A percentile compares a stretch with the other conserved stretches of the same genome.
These are phyloP conservation scores for Pleurozium schreberi DNA, from an alignment of 225 moss, liverwort and hornwort species.

Conservation along the genomic window DNA sequence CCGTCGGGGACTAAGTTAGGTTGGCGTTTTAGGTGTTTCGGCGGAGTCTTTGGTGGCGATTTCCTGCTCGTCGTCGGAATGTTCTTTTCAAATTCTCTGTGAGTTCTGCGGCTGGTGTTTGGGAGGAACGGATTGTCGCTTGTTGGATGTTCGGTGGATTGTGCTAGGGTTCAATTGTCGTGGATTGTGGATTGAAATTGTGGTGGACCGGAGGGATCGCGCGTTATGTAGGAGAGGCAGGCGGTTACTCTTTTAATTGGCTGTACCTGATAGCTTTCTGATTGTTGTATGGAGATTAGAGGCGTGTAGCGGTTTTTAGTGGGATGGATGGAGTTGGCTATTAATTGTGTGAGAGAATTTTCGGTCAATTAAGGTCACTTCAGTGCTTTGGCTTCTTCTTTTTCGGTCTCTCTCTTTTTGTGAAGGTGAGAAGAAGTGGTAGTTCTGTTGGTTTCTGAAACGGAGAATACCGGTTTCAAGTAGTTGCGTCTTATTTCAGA, in stretches of 20 bases:
- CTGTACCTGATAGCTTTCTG: neutral
- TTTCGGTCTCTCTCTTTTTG: neutral
- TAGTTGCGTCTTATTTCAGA: neutral
- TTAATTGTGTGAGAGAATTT: neutral
- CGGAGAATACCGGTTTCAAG: neutral
- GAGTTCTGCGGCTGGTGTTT: neutral
- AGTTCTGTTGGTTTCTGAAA: neutral
- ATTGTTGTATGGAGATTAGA: neutral
- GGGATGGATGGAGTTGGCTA: neutral
- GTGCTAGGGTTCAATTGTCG: neutral
- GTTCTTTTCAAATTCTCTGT: neutral
- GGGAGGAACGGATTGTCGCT: neutral
- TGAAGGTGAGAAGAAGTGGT: neutral
- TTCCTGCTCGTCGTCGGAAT: neutral
- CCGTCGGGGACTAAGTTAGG: neutral
- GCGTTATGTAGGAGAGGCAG: neutral
- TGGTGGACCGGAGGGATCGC: neutral
- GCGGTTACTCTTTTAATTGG: neutral
- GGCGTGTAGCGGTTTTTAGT: neutral
- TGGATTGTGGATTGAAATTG: neutral
- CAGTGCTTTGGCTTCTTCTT: neutral
- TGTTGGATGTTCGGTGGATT: neutral
- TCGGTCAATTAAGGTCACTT: neutral
- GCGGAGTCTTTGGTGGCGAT: neutral
- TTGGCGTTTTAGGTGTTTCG: neutral